Conservation (phyloP, 805 yeast genomes). For the Saturnispora zaruensis region DNA sequence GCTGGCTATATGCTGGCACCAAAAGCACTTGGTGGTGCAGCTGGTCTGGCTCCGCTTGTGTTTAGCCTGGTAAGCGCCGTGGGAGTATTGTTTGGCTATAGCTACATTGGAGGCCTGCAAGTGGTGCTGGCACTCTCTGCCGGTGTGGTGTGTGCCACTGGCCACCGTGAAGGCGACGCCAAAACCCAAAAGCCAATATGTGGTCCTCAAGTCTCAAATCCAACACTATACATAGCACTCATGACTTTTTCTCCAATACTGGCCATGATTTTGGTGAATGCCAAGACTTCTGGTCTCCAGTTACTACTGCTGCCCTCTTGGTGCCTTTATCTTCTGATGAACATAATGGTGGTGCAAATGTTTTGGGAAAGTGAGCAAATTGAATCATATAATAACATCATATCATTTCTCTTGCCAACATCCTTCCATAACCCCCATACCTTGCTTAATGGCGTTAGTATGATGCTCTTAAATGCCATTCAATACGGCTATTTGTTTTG, state of each 20-base stretch:
- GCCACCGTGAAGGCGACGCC: neutral
- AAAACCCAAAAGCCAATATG: neutral
- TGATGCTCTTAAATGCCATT: neutral
- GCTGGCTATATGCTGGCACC: neutral
- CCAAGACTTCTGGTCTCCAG: neutral
- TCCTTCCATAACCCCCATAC: neutral
- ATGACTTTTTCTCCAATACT: neutral
- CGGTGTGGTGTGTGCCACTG: neutral
- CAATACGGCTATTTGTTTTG: neutral
- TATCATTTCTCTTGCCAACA: neutral
- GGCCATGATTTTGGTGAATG: neutral
- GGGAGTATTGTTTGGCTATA: neutral
- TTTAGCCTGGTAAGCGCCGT: neutral
- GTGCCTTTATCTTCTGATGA: neutral
- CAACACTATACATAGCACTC: neutral
- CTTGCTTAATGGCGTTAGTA: neutral
- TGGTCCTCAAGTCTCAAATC: neutral
- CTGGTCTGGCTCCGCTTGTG: neutral
- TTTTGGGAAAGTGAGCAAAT: neutral
- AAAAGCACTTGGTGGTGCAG: neutral
- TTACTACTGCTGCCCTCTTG: neutral
- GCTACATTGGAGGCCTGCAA: neutral
- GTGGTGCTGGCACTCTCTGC: neutral
- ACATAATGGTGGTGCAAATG: neutral
- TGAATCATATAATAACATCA: no score